phyloP scores from a whole-genome alignment of 352 stramenopile genomes.

The Plasmopara halstedii region DNA sequence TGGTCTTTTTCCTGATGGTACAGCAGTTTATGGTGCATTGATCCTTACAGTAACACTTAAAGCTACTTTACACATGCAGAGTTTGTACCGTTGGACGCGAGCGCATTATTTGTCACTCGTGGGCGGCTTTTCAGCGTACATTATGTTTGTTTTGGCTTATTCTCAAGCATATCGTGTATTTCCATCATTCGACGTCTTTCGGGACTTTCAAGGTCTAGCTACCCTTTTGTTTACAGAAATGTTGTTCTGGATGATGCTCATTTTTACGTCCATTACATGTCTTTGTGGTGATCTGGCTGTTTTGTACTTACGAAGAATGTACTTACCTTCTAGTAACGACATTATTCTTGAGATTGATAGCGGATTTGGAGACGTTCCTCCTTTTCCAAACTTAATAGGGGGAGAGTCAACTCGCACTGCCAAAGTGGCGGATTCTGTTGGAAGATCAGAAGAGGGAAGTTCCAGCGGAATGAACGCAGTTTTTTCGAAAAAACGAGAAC shows the following conservation, averaged over 20 bases:
- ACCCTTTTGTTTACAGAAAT: slow-evolving; percentile 45
- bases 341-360: slow-evolving; percentile 84
- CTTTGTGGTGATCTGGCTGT: slow-evolving; percentile 54
- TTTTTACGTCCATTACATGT: slow-evolving; percentile 57
- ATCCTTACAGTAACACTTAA: slow-evolving; percentile 76
- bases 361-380: slow-evolving; percentile 34
- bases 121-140: slow-evolving; percentile 48
- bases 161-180: slow-evolving; percentile 58
- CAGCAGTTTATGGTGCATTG: slow-evolving; percentile 67
- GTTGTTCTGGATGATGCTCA: slow-evolving; percentile 55
- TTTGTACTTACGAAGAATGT: slow-evolving; percentile 80
- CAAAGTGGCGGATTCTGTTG: slow-evolving; percentile 25
- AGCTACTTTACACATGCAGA: slow-evolving; percentile 65
- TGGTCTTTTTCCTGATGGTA: slow-evolving; percentile 66
- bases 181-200: slow-evolving; percentile 61
- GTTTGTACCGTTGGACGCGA: slow-evolving; percentile 63
- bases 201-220: slow-evolving; percentile 61
- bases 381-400: slow-evolving; percentile 8
- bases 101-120: slow-evolving; percentile 68
- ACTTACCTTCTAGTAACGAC: slow-evolving; percentile 71
- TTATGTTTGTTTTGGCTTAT: slow-evolving; percentile 66
- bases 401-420: slow-evolving; percentile 8
- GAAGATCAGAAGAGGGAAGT: slow-evolving; percentile 27
- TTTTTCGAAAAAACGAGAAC: slow-evolving; percentile 25
- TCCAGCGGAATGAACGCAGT: slow-evolving; percentile 3